These are phyloP conservation scores for Pseudozyma tsukubaensis DNA, from an alignment of 1,284 basidiomycete species.

Conservation along the genomic window DNA sequence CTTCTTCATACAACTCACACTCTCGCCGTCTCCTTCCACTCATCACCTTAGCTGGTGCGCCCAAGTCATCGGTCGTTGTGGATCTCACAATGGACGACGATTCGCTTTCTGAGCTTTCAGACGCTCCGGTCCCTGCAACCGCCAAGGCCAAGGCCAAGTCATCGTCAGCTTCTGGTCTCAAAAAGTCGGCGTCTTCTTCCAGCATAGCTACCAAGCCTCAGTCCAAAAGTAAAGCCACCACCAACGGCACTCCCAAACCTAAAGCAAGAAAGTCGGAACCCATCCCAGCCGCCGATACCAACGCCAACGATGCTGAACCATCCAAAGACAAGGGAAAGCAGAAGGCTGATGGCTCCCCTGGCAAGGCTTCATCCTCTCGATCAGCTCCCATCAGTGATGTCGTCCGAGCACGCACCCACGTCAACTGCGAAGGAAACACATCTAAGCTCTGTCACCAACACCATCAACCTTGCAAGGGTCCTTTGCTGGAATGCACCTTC, in stretches of 20 bases:
- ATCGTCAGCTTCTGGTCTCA: neutral
- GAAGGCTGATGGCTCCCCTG: slow-evolving; percentile 3
- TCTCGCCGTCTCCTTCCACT: neutral
- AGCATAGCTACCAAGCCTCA: slow-evolving; percentile 3
- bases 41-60: slow-evolving; percentile 8
- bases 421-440: slow-evolving; percentile 24
- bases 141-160: slow-evolving; percentile 9
- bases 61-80: slow-evolving; percentile 15
- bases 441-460: slow-evolving; percentile 46
- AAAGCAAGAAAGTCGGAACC: slow-evolving; percentile 34
- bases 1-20: neutral
- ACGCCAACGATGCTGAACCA: neutral
- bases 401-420: slow-evolving; percentile 36
- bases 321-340: slow-evolving; percentile 19
- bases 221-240: slow-evolving; percentile 6
- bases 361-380: slow-evolving; percentile 12
- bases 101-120: slow-evolving; percentile 43
- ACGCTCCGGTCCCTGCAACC: slow-evolving; percentile 1
- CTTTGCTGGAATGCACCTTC: slow-evolving; percentile 49
- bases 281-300: slow-evolving; percentile 2
- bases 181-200: slow-evolving; percentile 31
- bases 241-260: slow-evolving; percentile 14
- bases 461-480: slow-evolving; percentile 37
- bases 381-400: slow-evolving; percentile 26
- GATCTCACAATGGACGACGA: slow-evolving; percentile 36